phyloP scores from a whole-genome alignment of 352 stramenopile species.

The Globisporangium okanoganense region DNA sequence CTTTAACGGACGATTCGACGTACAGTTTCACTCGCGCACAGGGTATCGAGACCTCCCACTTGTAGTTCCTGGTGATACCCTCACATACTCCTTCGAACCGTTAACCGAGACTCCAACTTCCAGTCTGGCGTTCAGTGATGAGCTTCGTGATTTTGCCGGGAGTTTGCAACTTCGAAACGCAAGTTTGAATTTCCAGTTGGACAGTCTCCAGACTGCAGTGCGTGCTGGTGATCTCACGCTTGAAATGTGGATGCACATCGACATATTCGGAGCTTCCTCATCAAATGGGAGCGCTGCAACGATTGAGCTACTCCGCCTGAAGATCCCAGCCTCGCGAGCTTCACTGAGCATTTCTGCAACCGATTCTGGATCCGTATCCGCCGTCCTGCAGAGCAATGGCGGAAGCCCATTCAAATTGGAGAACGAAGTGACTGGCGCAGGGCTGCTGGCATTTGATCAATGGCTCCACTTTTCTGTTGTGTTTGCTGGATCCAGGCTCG shows the following conservation, averaged over 20 bases:
- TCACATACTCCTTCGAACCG: slow-evolving; percentile 33
- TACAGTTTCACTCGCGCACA: slow-evolving; percentile 27
- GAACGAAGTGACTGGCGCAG: neutral
- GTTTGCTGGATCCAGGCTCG: slow-evolving; percentile 28
- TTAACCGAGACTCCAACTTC: slow-evolving; percentile 5
- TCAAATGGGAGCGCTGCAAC: neutral
- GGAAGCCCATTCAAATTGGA: neutral
- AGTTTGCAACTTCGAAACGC: slow-evolving; percentile 20
- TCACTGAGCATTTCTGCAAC: slow-evolving; percentile 15
- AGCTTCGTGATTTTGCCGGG: slow-evolving; percentile 30
- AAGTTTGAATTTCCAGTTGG: slow-evolving; percentile 19
- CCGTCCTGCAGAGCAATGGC: neutral
- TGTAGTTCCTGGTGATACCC: slow-evolving; percentile 35
- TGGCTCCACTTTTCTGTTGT: slow-evolving; percentile 62
- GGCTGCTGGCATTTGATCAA: slow-evolving; percentile 13
- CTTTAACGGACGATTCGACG: slow-evolving; percentile 54
- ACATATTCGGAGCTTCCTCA: neutral
- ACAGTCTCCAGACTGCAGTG: slow-evolving; percentile 12
- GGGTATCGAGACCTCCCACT: slow-evolving; percentile 28
- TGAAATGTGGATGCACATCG: slow-evolving; percentile 50
- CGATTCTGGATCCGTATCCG: neutral
- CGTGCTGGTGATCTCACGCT: slow-evolving; percentile 37
- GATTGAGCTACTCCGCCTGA: slow-evolving; percentile 28
- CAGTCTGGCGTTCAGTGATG: slow-evolving; percentile 7
- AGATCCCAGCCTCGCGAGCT: neutral